Conservation (phyloP, 192 early-diverging fungal species). For the Backusella liffmaniae region DNA sequence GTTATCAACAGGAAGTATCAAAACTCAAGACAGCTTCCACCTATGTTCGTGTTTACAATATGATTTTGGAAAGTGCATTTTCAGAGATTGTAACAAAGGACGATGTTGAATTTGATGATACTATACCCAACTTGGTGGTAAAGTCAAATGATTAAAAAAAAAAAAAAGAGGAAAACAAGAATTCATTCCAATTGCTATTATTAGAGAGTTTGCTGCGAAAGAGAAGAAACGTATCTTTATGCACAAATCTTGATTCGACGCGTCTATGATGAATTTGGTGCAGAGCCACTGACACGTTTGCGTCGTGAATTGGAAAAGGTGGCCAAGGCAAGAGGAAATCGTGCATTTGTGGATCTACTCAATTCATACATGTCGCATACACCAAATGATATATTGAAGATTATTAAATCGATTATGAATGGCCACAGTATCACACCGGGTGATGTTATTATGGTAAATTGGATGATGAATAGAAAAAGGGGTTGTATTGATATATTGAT, state of each 20-base stretch:
- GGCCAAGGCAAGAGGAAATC: slow-evolving; percentile 38
- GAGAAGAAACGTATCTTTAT: slow-evolving; percentile 55
- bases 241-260: slow-evolving; percentile 46
- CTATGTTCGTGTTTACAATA: slow-evolving; percentile 64
- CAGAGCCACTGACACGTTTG: slow-evolving; percentile 43
- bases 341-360: slow-evolving; percentile 34
- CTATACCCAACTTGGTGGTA: slow-evolving; percentile 60
- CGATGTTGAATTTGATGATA: slow-evolving; percentile 54
- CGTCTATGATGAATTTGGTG: slow-evolving; percentile 41
- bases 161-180: not conserved
- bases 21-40: slow-evolving; percentile 64
- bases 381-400: slow-evolving; percentile 36
- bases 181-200: too few species aligned
- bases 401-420: slow-evolving; percentile 46
- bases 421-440: slow-evolving; percentile 48
- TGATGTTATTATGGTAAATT: slow-evolving; percentile 49
- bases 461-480: too few species aligned
- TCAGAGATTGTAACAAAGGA: slow-evolving; percentile 55
- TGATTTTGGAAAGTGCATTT: slow-evolving; percentile 61
- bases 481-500: not conserved
- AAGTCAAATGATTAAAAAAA: not conserved
- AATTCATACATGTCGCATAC: slow-evolving; percentile 38
- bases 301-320: slow-evolving; percentile 48
- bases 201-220: slow-evolving; percentile 52
- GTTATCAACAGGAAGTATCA: slow-evolving; percentile 65